Evolutionary conservation across 2,329 filamentous ascomycete species (phyloP).

Genomic region (Paecilomyces sp.): DNA sequence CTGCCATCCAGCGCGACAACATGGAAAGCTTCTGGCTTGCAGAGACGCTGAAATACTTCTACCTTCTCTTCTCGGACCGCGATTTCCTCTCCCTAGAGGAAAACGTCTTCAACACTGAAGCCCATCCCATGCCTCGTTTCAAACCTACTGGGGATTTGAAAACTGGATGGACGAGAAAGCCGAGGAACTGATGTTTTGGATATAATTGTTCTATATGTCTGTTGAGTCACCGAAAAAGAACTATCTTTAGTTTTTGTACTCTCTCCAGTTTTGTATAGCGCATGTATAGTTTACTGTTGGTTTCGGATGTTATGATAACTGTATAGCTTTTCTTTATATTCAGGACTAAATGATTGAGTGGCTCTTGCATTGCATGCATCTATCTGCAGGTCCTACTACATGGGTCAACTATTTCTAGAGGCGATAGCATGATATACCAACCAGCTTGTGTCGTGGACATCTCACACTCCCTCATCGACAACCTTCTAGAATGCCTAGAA

Average conservation of each 20-base stretch:
- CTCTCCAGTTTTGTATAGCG: neutral
- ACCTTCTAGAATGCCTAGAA: neutral
- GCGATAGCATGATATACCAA: too few relatives aligned
- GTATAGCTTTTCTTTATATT: too few relatives aligned
- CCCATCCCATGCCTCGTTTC: slow-evolving; percentile 82
- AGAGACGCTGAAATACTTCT: slow-evolving; percentile 97
- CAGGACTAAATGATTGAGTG: too few relatives aligned
- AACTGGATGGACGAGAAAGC: slow-evolving; percentile 32
- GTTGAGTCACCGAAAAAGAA: neutral
- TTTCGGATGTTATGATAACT: too few relatives aligned
- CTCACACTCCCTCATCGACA: neutral
- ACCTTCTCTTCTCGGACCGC: slow-evolving; percentile 80
- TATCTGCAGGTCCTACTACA: too few relatives aligned
- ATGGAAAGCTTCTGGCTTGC: slow-evolving; percentile 99
- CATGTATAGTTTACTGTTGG: neutral
- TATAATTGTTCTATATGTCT: neutral
- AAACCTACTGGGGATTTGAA: slow-evolving; percentile 53
- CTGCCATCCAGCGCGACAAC: slow-evolving; percentile 68
- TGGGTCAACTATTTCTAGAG: too few relatives aligned
- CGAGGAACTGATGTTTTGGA: slow-evolving; percentile 1
- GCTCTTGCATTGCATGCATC: too few relatives aligned
- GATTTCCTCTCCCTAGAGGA: slow-evolving; percentile 79
- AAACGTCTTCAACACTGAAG: slow-evolving; percentile 93
- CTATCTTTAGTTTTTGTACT: neutral
- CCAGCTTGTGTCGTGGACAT: too few relatives aligned